A percentile compares a stretch with the other conserved stretches of the same genome.
Evolutionary conservation across 495 filamentous ascomycete species (phyloP).

Genomic region (Aspergillus wentii): DNA sequence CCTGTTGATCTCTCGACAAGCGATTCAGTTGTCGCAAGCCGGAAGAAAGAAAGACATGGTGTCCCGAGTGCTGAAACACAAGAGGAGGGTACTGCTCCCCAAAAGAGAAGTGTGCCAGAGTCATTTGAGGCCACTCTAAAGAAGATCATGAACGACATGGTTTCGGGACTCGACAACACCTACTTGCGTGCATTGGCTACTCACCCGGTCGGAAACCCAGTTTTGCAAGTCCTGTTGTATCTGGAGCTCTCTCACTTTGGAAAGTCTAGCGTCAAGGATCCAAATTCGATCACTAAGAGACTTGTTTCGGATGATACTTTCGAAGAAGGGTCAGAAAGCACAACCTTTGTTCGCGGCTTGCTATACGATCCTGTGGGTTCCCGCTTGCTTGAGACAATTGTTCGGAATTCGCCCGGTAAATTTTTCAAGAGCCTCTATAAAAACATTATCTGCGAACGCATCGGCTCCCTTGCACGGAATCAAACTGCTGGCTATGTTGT

Average conservation of each 20-base stretch:
- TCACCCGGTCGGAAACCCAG: conserved; percentile 85
- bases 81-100: conserved; percentile 26
- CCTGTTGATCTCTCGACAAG: conserved; percentile 61
- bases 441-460: conserved; percentile 67
- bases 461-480: conserved; percentile 76
- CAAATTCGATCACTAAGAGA: conserved; percentile 52
- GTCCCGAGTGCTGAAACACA: conserved; percentile 29
- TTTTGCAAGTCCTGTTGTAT: conserved; percentile 79
- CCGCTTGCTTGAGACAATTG: conserved; percentile 78
- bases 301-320: conserved; percentile 62
- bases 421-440: conserved; percentile 81
- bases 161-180: conserved; percentile 63
- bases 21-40: conserved; percentile 72
- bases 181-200: conserved; percentile 75
- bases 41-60: conserved; percentile 79
- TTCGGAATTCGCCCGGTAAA: conserved; percentile 74
- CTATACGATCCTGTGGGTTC: conserved; percentile 88
- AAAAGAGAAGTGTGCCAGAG: conserved; percentile 62
- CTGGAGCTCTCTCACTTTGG: conserved; percentile 71
- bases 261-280: conserved; percentile 57
- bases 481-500: conserved; percentile 85
- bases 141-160: conserved; percentile 71
- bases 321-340: conserved; percentile 52
- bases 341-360: conserved; percentile 73
- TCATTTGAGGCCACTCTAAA: conserved; percentile 71